Evolutionary conservation across 2,329 filamentous ascomycete species (phyloP).

Genomic region (Blastomyces parvus): DNA sequence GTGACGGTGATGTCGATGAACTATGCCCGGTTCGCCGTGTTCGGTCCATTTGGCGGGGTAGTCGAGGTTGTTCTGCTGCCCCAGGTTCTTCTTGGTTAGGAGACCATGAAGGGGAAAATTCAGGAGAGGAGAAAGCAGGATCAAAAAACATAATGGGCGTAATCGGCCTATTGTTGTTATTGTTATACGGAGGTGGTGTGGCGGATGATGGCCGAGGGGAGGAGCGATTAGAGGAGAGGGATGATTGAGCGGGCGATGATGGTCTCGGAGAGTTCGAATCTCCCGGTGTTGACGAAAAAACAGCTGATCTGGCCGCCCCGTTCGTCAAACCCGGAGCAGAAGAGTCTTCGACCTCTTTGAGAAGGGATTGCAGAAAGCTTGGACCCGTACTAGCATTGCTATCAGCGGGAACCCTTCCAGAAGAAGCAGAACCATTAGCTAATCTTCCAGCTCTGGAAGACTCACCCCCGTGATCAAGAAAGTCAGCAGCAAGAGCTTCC

Average conservation of each 20-base stretch:
- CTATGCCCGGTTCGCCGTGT: conserved; percentile 14
- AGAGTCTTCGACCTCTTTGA: conserved; percentile 72
- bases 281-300: conserved; percentile 28
- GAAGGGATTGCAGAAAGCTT: conserved; percentile 74
- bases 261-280: conserved; percentile 24
- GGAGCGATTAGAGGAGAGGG: conserved; percentile 46
- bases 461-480: conserved; percentile 24
- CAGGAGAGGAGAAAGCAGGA: conserved; percentile 63
- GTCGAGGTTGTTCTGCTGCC: conserved; percentile 12
- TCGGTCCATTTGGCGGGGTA: conserved; percentile 14
- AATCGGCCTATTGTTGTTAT: conserved; percentile 51
- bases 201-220: conserved; percentile 58
- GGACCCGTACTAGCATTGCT: conserved; percentile 44
- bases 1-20: conserved; percentile 38
- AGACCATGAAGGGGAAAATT: conserved; percentile 58
- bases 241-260: conserved; percentile 35
- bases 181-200: conserved; percentile 58
- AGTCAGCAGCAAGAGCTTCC: conserved; percentile 41
- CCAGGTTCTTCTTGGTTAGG: conserved; percentile 28
- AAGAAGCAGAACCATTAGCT: conserved; percentile 16
- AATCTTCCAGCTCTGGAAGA: conserved; percentile 29
- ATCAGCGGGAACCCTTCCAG: conserved; percentile 19
- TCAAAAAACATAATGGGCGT: conserved; percentile 62
- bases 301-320: conserved; percentile 25
- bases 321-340: conserved; percentile 24